phyloP scores from a whole-genome alignment of 306 rosid genomes.

The Casuarina equisetifolia region DNA sequence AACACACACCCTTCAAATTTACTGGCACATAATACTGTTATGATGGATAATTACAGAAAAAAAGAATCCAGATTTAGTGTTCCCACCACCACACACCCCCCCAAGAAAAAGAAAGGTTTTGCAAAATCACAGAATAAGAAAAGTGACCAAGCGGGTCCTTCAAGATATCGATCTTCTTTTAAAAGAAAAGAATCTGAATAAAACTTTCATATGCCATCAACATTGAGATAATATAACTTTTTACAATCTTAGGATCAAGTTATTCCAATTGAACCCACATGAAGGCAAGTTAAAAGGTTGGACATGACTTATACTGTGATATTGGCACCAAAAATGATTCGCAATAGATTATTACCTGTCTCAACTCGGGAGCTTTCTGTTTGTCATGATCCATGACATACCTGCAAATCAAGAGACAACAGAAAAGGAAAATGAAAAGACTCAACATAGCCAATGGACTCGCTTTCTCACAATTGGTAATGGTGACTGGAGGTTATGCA shows the following conservation, averaged over 20 bases:
- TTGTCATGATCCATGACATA: slow-evolving; percentile 89
- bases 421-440: not conserved
- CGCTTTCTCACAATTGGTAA: slow-evolving; percentile 6
- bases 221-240: not conserved
- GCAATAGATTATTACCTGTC: slow-evolving; percentile 59
- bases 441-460: not conserved
- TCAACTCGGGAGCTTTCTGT: slow-evolving; percentile 72
- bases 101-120: not conserved
- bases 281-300: not conserved
- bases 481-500: not conserved
- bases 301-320: not conserved
- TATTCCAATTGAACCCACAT: not conserved
- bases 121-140: not conserved
- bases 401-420: slow-evolving; percentile 43
- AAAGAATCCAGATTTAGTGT: not conserved
- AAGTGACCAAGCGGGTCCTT: not conserved
- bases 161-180: not conserved
- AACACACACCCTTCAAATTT: not conserved
- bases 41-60: not conserved
- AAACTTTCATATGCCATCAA: not conserved
- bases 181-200: not conserved
- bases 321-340: not conserved
- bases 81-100: no score
- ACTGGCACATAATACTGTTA: not conserved
- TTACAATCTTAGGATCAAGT: not conserved